A percentile compares a stretch with the other conserved stretches of the same genome.
Conservation (phyloP, 768 basidiomycete species). For the Auricularia sp. region DNA sequence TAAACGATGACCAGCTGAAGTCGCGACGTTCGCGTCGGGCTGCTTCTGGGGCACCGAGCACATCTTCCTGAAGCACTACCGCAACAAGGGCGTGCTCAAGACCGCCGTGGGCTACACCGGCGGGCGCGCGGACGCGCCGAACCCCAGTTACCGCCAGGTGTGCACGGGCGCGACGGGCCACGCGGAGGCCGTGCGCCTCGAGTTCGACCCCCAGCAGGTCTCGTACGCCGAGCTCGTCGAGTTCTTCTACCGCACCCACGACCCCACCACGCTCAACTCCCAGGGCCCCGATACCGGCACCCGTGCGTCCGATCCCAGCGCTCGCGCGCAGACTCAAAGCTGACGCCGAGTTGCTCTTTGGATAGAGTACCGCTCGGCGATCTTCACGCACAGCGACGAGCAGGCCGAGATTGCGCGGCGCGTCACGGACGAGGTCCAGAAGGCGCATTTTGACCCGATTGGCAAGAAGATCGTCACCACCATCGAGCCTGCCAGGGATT, state of each 20-base stretch:
- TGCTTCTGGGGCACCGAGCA: slow-evolving; percentile 87
- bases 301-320: slow-evolving; percentile 38
- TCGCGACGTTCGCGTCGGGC: slow-evolving; percentile 33
- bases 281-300: slow-evolving; percentile 73
- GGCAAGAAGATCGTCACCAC: slow-evolving; percentile 69
- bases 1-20: slow-evolving; percentile 1
- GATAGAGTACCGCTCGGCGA: slow-evolving; percentile 85
- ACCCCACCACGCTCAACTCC: slow-evolving; percentile 72
- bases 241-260: slow-evolving; percentile 92
- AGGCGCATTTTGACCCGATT: slow-evolving; percentile 67
- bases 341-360: too few relatives aligned
- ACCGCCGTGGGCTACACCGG: slow-evolving; percentile 76
- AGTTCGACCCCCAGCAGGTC: slow-evolving; percentile 72
- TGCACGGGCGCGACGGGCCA: slow-evolving; percentile 76
- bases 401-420: slow-evolving; percentile 63
- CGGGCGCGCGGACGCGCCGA: slow-evolving; percentile 40
- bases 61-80: slow-evolving; percentile 69
- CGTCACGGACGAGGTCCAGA: slow-evolving; percentile 75
- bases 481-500: slow-evolving; percentile 56
- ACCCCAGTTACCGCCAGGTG: slow-evolving; percentile 64
- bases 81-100: slow-evolving; percentile 63
- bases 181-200: slow-evolving; percentile 79
- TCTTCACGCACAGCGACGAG: slow-evolving; percentile 69
- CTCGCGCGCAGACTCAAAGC: too few relatives aligned
- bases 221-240: slow-evolving; percentile 83